phyloP scores from a whole-genome alignment of 805 yeast genomes.

The Lipomyces kockii region DNA sequence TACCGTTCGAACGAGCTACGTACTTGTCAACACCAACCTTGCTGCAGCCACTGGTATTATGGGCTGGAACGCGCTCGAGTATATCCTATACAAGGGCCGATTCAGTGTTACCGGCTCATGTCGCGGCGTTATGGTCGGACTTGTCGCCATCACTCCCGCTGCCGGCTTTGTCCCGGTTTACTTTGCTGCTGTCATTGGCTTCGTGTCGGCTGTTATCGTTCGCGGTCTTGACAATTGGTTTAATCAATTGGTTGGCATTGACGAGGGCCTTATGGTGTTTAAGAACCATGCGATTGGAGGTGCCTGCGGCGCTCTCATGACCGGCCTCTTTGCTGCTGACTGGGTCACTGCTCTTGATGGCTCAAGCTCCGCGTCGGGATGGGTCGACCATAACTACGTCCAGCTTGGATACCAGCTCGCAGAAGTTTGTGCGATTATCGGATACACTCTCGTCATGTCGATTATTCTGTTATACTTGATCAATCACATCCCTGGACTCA shows the following conservation, averaged over 20 bases:
- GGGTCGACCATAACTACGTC: slow-evolving; percentile 79
- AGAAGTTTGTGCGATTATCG: slow-evolving; percentile 68
- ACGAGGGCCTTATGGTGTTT: slow-evolving; percentile 93
- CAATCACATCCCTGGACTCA: slow-evolving; percentile 78
- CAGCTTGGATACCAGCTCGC: slow-evolving; percentile 90
- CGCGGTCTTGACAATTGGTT: slow-evolving; percentile 76
- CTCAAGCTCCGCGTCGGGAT: slow-evolving; percentile 56
- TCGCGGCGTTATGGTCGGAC: slow-evolving; percentile 89
- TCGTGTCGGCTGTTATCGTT: slow-evolving; percentile 81
- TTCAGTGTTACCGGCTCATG: slow-evolving; percentile 92
- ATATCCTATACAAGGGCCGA: slow-evolving; percentile 69
- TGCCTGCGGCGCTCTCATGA: slow-evolving; percentile 72
- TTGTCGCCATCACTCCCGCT: slow-evolving; percentile 94
- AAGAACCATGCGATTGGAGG: slow-evolving; percentile 92
- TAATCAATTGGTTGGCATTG: slow-evolving; percentile 67
- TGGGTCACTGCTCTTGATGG: slow-evolving; percentile 77
- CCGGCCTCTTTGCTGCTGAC: slow-evolving; percentile 91
- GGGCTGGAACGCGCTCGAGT: slow-evolving; percentile 89
- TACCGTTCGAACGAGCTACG: slow-evolving; percentile 90
- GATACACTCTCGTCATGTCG: slow-evolving; percentile 77
- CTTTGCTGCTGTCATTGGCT: slow-evolving; percentile 82
- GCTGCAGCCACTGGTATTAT: slow-evolving; percentile 94
- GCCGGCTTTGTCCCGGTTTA: slow-evolving; percentile 95
- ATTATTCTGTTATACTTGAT: slow-evolving; percentile 64
- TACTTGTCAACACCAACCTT: slow-evolving; percentile 86